A percentile compares a stretch with the other conserved stretches of the same genome.
phyloP scores from a whole-genome alignment of 1,284 basidiomycete species.

The Anthracocystis walkeri region DNA sequence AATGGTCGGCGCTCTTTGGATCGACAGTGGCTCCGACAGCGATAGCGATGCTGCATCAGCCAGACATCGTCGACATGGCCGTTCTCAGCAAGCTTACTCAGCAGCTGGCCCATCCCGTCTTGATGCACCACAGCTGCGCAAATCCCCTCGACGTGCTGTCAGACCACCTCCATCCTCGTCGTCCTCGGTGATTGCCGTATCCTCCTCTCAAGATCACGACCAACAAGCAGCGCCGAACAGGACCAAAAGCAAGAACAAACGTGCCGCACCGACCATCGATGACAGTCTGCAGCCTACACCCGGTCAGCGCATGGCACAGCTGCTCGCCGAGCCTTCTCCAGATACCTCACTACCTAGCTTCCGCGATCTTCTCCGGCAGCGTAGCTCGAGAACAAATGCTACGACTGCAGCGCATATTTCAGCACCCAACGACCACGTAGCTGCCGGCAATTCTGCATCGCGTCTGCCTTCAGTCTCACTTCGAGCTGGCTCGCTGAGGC shows the following conservation, averaged over 20 bases:
- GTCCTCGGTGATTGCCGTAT: slow-evolving; percentile 28
- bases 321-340: slow-evolving; percentile 34
- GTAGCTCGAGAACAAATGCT: neutral
- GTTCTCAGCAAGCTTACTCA: neutral
- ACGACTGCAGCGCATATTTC: neutral
- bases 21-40: slow-evolving; percentile 41
- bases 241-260: neutral
- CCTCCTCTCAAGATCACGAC: slow-evolving; percentile 31
- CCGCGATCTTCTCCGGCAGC: slow-evolving; percentile 26
- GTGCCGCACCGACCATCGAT: neutral
- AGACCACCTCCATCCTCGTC: slow-evolving; percentile 14
- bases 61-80: slow-evolving; percentile 2
- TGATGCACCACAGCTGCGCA: slow-evolving; percentile 5
- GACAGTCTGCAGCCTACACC: slow-evolving; percentile 4
- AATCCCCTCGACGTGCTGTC: slow-evolving; percentile 14
- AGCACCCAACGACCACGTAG: neutral
- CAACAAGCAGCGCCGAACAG: neutral
- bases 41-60: slow-evolving; percentile 15
- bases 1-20: slow-evolving; percentile 47
- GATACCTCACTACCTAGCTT: slow-evolving; percentile 42
- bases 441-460: slow-evolving; percentile 3
- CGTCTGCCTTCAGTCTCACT: slow-evolving; percentile 7
- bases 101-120: slow-evolving; percentile 29
- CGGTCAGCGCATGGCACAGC: slow-evolving; percentile 18
- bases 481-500: slow-evolving; percentile 30